These are phyloP conservation scores for Arachnopeziza araneosa DNA, from an alignment of 2,329 filamentous ascomycete species.

Conservation along the genomic window DNA sequence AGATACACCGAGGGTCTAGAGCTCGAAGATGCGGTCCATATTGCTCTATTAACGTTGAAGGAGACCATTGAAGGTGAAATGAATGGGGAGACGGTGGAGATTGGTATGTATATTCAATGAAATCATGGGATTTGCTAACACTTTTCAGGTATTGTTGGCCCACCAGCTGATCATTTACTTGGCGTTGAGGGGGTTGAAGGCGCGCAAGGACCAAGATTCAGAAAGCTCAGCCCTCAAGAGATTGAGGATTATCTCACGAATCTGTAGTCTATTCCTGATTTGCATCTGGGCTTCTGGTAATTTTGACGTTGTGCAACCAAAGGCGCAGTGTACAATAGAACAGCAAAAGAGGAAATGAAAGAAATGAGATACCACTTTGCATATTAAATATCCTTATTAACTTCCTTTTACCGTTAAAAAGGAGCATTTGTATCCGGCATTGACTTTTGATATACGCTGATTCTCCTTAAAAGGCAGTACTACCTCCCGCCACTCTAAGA, in stretches of 20 bases:
- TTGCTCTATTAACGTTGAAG: slow-evolving; percentile 93
- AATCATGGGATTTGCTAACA: slow-evolving; percentile 16
- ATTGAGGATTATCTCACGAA: slow-evolving; percentile 99
- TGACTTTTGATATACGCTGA: slow-evolving; percentile 22
- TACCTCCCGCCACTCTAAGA: slow-evolving; percentile 24
- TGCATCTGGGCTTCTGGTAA: slow-evolving; percentile 12
- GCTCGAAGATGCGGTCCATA: slow-evolving; percentile 96
- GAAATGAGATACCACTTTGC: slow-evolving; percentile 23
- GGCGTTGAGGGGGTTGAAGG: slow-evolving; percentile 87
- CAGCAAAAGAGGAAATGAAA: slow-evolving; percentile 27
- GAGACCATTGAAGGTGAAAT: slow-evolving; percentile 99
- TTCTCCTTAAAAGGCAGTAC: slow-evolving; percentile 15
- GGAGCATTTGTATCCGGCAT: slow-evolving; percentile 29
- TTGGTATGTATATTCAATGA: slow-evolving; percentile 51
- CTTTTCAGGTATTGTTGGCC: slow-evolving; percentile 78
- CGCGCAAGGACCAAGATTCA: slow-evolving; percentile 78
- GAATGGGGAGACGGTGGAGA: slow-evolving; percentile 98
- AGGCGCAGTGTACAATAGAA: slow-evolving; percentile 34
- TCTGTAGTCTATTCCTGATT: slow-evolving; percentile 50
- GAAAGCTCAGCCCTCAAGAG: slow-evolving; percentile 93
- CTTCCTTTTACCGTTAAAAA: slow-evolving; percentile 25
- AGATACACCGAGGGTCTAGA: slow-evolving; percentile 95
- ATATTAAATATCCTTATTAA: not conserved
- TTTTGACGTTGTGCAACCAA: slow-evolving; percentile 19
- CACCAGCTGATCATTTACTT: slow-evolving; percentile 86